Evolutionary conservation across 2,329 filamentous ascomycete species (phyloP).

Genomic region (Mycocentrospora acerina): DNA sequence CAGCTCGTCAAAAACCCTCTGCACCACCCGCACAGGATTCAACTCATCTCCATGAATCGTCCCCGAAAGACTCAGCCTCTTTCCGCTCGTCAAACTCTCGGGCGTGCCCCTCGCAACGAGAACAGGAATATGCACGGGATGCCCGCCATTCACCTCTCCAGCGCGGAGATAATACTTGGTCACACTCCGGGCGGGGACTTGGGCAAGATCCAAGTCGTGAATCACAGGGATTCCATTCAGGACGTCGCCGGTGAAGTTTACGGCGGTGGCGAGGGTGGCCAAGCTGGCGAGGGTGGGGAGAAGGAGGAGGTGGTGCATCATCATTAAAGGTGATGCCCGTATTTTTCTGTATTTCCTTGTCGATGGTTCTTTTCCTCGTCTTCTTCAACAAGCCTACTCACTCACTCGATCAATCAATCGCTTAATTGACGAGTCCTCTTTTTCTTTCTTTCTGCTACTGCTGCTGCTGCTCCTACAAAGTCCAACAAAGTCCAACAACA

Average conservation of each 20-base stretch:
- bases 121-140: constrained; percentile 40
- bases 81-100: constrained; percentile 38
- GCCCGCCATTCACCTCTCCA: constrained; percentile 42
- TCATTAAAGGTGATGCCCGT: no score
- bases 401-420: no score
- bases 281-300: constrained; percentile 18
- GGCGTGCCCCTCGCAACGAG: constrained; percentile 42
- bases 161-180: constrained; percentile 43
- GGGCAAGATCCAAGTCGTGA: constrained; percentile 36
- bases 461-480: no score
- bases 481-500: no score
- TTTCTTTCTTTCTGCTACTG: no score
- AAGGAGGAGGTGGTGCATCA: constrained; percentile 30
- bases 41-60: constrained; percentile 45
- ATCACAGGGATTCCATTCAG: constrained; percentile 36
- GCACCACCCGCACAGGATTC: constrained; percentile 41
- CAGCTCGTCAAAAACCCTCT: constrained; percentile 38
- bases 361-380: no score
- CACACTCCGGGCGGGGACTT: constrained; percentile 39
- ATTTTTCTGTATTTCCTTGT: no score
- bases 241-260: constrained; percentile 36
- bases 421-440: no score
- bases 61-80: constrained; percentile 41
- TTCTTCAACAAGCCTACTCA: no score
- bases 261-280: constrained; percentile 18